Evolutionary conservation across 129 eudicot genomes (phyloP), one percentile per base, ranked within the genome.

Genomic region (Solidago caesia): DNA sequence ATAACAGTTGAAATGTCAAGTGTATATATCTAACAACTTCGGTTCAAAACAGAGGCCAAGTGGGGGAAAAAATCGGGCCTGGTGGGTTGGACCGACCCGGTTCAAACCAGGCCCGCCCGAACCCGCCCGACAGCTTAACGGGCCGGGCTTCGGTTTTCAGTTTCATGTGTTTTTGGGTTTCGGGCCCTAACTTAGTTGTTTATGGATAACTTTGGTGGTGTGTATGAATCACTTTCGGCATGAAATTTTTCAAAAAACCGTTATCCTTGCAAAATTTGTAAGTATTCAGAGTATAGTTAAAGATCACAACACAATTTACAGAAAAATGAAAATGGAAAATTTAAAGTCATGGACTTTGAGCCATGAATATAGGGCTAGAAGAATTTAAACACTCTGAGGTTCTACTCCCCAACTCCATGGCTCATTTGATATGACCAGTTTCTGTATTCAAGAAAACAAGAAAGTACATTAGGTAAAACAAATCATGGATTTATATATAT

Each of bases 401-500:
- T 64, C 47, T 64, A 10, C 46, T 1, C 39, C 67, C 44, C 12
- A 61, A 61, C 43, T 25, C 67, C 53, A 16, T 48, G 44, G 10
- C 59, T 68, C 59, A 48, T 68, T 9, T 12, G 48, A 61, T 73
- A 46, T 62, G 52, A 49, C 51, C 64, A 10, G 11, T 64, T 74
- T 42, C 72, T 75, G 71, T 53, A 33, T 48, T 64, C 62, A 75
- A 51, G n/a, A 51, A 75, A 48, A 7, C 79, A 75, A 29, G 39
- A 45, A 61, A 75, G 63, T 46, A 74, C 52, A 63, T 63, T 42
- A 74, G 52, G 21, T 21, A 12, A 42, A 49, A 39, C 4, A 51
- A 27, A 27, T 27, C 60, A 76, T 66, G 74, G 21, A 21, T 21
- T 21, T 21, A 21, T 21, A 21, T 21, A 21, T 21, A 21, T 21